Evolutionary conservation across 352 stramenopile species (phyloP).

Genomic region (Elongisporangium prolatum): DNA sequence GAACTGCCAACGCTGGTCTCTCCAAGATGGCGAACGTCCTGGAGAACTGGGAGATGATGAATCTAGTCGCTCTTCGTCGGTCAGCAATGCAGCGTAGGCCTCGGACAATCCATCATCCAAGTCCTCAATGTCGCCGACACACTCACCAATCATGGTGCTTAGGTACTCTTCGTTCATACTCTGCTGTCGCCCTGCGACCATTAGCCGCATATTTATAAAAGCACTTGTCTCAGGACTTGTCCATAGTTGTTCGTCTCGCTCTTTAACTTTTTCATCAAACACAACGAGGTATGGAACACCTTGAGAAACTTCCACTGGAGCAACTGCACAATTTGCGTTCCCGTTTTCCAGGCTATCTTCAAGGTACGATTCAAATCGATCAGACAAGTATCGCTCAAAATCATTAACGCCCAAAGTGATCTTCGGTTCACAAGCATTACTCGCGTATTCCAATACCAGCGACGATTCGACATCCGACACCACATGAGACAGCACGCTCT

Average conservation of each 20-base stretch:
- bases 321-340: neutral
- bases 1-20: neutral
- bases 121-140: constrained; percentile 11
- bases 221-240: neutral
- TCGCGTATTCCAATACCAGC: neutral
- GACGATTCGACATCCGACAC: neutral
- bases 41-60: neutral
- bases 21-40: neutral
- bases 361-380: neutral
- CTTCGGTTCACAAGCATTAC: neutral
- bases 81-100: constrained; percentile 6
- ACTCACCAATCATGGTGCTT: constrained; percentile 7
- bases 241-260: neutral
- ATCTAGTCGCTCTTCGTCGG: constrained; percentile 2
- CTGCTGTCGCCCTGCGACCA: constrained; percentile 8
- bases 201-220: constrained; percentile 3
- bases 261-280: neutral
- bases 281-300: neutral
- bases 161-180: constrained; percentile 16
- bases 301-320: neutral
- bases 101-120: constrained; percentile 12
- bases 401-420: neutral
- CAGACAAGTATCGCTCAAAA: neutral
- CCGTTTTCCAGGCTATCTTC: neutral
- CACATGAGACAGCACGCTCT: neutral